Percentiles rank a stretch among this genome's conserved stretches.
Evolutionary conservation across 352 stramenopile species (phyloP).

Genomic region (Pythium monospermum): DNA sequence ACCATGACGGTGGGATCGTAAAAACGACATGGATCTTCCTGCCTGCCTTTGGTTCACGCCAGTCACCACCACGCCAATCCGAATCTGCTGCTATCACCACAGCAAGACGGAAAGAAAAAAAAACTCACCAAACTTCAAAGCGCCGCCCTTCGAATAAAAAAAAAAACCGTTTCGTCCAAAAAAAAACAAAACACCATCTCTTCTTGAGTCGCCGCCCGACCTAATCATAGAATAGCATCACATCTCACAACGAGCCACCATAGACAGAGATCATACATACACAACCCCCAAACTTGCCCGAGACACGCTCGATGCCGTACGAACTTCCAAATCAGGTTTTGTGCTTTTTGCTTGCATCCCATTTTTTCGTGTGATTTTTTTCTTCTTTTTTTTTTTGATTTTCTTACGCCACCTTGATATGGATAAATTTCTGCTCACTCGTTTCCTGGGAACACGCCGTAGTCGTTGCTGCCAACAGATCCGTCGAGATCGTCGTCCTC

Average conservation of each 20-base stretch:
- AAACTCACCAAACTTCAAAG: too few relatives aligned
- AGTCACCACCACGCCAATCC: too few relatives aligned
- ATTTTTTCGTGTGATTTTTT: constrained; percentile 12
- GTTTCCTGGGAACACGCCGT: constrained; percentile 7
- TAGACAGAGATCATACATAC: constrained; percentile 1
- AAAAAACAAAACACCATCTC: too few relatives aligned
- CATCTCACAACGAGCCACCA: background rate
- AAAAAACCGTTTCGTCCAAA: too few relatives aligned
- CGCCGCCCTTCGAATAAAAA: background rate
- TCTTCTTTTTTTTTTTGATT: too few relatives aligned
- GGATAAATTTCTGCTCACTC: constrained; percentile 10
- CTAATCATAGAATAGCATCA: constrained; percentile 23
- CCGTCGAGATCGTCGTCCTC: constrained; percentile 10
- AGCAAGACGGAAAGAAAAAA: too few relatives aligned
- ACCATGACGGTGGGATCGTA: too few relatives aligned
- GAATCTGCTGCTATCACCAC: too few relatives aligned
- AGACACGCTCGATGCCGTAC: background rate
- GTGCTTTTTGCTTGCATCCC: background rate
- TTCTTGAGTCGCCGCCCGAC: background rate
- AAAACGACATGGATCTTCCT: too few relatives aligned
- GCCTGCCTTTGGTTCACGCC: too few relatives aligned
- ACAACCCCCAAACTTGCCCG: background rate
- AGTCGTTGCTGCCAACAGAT: constrained; percentile 15
- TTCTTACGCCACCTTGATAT: too few relatives aligned
- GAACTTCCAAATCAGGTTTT: background rate